These are phyloP conservation scores for Clarireedia sp. DNA, from an alignment of 2,329 filamentous ascomycete genomes.

Conservation along the genomic window DNA sequence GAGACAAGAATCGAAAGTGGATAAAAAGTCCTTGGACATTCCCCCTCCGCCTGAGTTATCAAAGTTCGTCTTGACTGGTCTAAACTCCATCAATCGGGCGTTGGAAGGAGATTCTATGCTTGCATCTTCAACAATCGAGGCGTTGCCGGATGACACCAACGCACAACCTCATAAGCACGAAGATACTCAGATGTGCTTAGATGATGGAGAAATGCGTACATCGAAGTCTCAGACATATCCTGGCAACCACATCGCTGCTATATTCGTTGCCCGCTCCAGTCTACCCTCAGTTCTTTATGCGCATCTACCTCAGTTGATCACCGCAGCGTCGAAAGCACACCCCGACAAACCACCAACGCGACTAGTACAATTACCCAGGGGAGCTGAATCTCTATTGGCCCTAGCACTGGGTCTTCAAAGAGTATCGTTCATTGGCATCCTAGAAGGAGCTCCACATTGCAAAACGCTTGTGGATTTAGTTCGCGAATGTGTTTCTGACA, in stretches of 20 bases:
- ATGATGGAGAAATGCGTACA: neutral
- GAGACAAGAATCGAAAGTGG: conserved; percentile 31
- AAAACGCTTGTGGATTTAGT: conserved; percentile 50
- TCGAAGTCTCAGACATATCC: neutral
- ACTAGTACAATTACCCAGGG: conserved; percentile 55
- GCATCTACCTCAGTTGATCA: conserved; percentile 51
- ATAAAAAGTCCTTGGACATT: conserved; percentile 14
- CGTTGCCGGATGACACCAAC: neutral
- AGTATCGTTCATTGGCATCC: conserved; percentile 56
- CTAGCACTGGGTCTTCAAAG: conserved; percentile 51
- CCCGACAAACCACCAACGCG: conserved; percentile 38
- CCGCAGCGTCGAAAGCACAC: conserved; percentile 39
- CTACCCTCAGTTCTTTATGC: conserved; percentile 50
- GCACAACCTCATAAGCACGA: neutral
- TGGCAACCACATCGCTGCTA: conserved; percentile 31
- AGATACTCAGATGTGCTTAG: neutral
- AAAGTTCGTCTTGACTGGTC: conserved; percentile 54
- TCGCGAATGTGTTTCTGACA: conserved; percentile 40
- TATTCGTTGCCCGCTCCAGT: conserved; percentile 52
- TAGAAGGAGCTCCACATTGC: conserved; percentile 47
- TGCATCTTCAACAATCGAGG: neutral
- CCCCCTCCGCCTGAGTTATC: conserved; percentile 44
- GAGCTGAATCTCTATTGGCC: conserved; percentile 50
- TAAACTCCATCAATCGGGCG: conserved; percentile 53
- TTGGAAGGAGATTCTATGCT: conserved; percentile 32